These are phyloP conservation scores for Gossypium trilobum DNA, from an alignment of 441 rosid genomes.

Conservation along the genomic window DNA sequence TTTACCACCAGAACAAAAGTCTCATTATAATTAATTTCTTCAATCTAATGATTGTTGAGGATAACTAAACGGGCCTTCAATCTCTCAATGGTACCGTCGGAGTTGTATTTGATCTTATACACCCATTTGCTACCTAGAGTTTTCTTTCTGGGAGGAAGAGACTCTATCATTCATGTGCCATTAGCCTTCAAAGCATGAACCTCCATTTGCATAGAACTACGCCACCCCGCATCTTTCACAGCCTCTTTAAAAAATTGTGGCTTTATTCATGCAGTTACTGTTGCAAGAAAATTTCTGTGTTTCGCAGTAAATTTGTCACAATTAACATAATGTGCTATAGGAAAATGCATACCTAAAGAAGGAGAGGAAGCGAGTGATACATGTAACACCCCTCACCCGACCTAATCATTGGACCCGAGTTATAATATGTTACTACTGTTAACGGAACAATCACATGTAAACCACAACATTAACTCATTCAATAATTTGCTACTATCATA, in stretches of 20 bases:
- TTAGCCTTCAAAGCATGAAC: background rate
- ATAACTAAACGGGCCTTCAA: background rate
- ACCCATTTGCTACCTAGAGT: background rate
- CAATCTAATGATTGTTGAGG: background rate
- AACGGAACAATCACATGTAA: too few relatives aligned
- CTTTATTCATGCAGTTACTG: accelerated
- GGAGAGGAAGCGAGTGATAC: background rate
- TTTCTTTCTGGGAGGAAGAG: background rate
- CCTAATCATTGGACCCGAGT: too few relatives aligned
- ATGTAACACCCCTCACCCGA: too few relatives aligned
- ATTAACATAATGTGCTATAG: background rate
- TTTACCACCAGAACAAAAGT: background rate
- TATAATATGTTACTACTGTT: too few relatives aligned
- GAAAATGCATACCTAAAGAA: background rate
- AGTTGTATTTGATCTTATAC: background rate
- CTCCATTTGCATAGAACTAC: background rate
- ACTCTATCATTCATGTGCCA: background rate
- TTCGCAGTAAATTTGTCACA: too few relatives aligned
- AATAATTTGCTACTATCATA: too few relatives aligned
- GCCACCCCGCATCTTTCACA: background rate
- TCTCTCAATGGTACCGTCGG: background rate
- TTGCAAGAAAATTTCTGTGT: background rate
- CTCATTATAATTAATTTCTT: background rate
- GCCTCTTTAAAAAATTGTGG: background rate
- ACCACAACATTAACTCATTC: too few relatives aligned